phyloP scores from a whole-genome alignment of 2,329 filamentous ascomycete genomes.

The Trichoderma arundinaceum region DNA sequence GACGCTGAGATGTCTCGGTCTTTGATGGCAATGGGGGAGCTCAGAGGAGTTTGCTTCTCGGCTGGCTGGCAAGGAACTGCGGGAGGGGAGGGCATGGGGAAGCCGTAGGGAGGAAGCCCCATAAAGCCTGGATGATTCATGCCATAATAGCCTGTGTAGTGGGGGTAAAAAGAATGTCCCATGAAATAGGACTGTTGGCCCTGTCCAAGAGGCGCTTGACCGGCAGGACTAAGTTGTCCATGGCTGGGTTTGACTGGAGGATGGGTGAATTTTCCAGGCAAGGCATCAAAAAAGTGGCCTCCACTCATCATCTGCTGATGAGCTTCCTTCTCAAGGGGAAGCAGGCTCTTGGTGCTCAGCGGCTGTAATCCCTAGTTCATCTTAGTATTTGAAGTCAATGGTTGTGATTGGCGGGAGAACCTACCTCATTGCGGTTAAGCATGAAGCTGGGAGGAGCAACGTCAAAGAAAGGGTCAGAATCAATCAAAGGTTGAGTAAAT shows the following conservation, averaged over 20 bases:
- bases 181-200: neutral
- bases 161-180: neutral
- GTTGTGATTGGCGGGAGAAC: neutral
- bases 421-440: neutral
- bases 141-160: neutral
- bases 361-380: slow-evolving; percentile 2
- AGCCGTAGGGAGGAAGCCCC: neutral
- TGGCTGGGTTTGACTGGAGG: neutral
- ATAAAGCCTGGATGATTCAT: neutral
- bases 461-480: neutral
- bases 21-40: neutral
- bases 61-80: neutral
- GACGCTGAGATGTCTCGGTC: neutral
- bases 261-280: neutral
- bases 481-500: neutral
- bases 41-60: neutral
- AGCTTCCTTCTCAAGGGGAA: neutral
- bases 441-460: neutral
- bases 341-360: neutral
- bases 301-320: slow-evolving; percentile 3
- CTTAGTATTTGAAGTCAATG: neutral
- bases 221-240: neutral
- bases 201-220: slow-evolving; percentile 1
- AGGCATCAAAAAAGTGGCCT: neutral
- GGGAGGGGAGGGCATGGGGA: slow-evolving; percentile 12